Evolutionary conservation across 257 asterid species (phyloP), one percentile per base, ranked within the genome.

Genomic region (Penstemon barbatus): DNA sequence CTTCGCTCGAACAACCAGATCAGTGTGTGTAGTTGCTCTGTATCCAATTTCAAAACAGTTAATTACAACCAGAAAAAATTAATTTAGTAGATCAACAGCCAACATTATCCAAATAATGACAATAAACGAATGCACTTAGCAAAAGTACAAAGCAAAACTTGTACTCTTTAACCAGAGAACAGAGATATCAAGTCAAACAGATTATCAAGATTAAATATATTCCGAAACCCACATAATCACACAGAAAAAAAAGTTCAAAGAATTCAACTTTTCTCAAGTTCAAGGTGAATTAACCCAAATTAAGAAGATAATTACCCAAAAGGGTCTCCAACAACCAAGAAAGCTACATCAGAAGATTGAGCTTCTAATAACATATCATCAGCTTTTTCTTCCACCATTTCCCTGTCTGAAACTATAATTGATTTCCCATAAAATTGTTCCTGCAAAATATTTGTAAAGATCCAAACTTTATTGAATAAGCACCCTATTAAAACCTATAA

Each of bases 301-400:
- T 10, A 33, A 25, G 37, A 64, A 64, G 3, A 46, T 64, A 64
- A 60, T 57, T 77, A 90, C 96, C 98, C 99, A 69, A 88, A 90
- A 74, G 99, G 96, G 68, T 93, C 99, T 46, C 97, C 97, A 50
- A 90, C 99, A 65, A 93, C 99, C 71, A 90, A 87, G 70, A 93
- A 90, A 7, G 96, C 95, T 45, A 93, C 95, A 63, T 93, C 94
- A 7, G 89, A 71, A 61, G 79, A 68, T 61, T 76, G 83, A 65
- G 97, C 95, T 84, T 88, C 95, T 5, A 78, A 69, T 60, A 93
- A 89, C 61, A 93, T 84, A 67, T 74, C 87, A 81, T 90, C 91
- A 1, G 96, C 90, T 63, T 88, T 93, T 69, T 93, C 96, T 84
- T 90, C 96, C 1, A 90, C 97, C 83, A 80, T 80, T 78, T 90